Conservation (phyloP, 1,284 basidiomycete species). For the Fomes fomentarius region DNA sequence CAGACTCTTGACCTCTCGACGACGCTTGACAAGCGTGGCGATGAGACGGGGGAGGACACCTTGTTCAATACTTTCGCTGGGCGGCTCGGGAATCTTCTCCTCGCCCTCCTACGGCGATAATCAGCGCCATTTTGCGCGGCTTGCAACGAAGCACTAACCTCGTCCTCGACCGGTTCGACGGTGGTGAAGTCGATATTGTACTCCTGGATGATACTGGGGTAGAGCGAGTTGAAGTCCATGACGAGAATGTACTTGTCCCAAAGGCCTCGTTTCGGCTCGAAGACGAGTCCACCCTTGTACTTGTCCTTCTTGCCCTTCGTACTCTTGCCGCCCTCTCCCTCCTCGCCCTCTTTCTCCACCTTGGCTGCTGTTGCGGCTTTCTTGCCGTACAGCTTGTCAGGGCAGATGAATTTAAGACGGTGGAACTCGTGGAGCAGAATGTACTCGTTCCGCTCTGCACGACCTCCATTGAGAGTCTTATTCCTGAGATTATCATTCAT, state of each 20-base stretch:
- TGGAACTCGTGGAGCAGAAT: conserved; percentile 99
- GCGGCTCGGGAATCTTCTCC: conserved; percentile 90
- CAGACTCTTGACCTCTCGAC: conserved; percentile 89
- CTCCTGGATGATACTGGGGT: conserved; percentile 99
- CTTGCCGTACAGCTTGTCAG: conserved; percentile 91
- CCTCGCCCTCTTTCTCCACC: conserved; percentile 62
- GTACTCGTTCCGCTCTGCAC: conserved; percentile 98
- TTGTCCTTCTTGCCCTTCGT: conserved; percentile 87
- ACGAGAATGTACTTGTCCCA: conserved; percentile 98
- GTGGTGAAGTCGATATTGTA: conserved; percentile 99
- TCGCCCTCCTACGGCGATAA: conserved; percentile 61
- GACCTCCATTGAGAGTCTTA: conserved; percentile 92
- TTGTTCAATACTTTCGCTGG: conserved; percentile 71
- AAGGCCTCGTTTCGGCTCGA: conserved; percentile 94
- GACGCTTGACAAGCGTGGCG: conserved; percentile 89
- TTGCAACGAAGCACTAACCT: conserved; percentile 44
- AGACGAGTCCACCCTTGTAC: conserved; percentile 98
- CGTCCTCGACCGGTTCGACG: conserved; percentile 74
- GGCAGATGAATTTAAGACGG: conserved; percentile 93
- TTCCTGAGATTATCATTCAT: no score
- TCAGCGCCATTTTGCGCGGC: conserved; percentile 8
- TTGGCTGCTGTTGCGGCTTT: conserved; percentile 61
- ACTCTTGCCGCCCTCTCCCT: conserved; percentile 52
- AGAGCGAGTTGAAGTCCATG: conserved; percentile 99
- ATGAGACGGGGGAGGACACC: conserved; percentile 96